These are phyloP conservation scores for Citrus australasica DNA, from an alignment of 345 rosid species.

Conservation along the genomic window DNA sequence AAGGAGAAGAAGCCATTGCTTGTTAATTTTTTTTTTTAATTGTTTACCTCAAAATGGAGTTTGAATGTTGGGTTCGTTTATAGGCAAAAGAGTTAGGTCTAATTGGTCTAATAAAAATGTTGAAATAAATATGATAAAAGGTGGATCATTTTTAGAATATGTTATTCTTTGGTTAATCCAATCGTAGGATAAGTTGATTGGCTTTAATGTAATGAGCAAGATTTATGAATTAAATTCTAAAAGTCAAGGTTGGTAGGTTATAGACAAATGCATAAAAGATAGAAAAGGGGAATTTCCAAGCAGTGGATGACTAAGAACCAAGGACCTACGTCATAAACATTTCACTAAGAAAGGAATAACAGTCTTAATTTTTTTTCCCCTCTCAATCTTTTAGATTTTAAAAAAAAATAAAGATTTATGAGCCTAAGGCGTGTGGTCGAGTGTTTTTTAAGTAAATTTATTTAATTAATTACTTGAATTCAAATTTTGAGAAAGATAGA, in stretches of 20 bases:
- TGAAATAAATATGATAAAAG: background rate
- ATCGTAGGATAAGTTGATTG: background rate
- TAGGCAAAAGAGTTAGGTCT: background rate
- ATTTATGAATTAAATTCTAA: background rate
- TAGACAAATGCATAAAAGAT: no score
- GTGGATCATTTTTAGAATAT: background rate
- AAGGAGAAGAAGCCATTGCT: background rate
- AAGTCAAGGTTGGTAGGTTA: background rate
- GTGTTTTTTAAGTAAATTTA: no score
- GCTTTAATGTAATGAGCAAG: background rate
- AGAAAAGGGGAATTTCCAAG: no score
- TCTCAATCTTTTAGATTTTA: no score
- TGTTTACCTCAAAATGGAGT: background rate
- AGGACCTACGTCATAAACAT: background rate
- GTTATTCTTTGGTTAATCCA: no score
- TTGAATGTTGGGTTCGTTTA: background rate
- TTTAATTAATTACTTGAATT: no score
- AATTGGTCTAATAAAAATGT: background rate
- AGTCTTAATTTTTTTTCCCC: no score
- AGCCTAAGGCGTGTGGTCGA: accelerated
- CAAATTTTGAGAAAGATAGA: no score
- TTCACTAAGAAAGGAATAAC: no score
- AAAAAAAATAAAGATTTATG: no score
- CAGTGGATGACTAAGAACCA: background rate
- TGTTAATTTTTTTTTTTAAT: accelerated